Conservation (phyloP, 73 alveolate genomes). For the Blepharisma japonicum region DNA sequence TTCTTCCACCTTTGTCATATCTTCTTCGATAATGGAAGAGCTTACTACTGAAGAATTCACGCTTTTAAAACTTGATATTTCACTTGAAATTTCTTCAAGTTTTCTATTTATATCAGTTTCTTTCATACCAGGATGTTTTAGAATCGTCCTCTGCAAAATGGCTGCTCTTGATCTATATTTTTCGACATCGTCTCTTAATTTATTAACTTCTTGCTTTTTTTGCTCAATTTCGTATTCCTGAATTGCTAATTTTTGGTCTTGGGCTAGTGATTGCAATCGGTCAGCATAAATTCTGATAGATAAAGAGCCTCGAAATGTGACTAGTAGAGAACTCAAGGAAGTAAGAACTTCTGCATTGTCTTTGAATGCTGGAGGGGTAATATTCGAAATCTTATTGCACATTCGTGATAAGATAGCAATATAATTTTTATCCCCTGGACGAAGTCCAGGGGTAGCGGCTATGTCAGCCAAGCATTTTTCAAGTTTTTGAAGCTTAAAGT, state of each 20-base stretch:
- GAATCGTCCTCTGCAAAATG: background rate
- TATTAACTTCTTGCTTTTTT: slow-evolving; percentile 3
- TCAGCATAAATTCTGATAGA: slow-evolving; percentile 21
- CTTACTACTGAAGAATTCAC: background rate
- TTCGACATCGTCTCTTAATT: background rate
- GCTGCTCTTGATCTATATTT: background rate
- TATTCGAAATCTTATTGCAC: background rate
- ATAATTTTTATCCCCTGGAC: slow-evolving; percentile 28
- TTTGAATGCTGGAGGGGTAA: background rate
- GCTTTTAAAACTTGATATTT: background rate
- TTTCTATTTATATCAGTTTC: background rate
- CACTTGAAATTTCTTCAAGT: slow-evolving; percentile 20
- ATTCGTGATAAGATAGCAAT: background rate
- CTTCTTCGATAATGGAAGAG: background rate
- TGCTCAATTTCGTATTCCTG: slow-evolving; percentile 15
- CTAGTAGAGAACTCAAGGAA: background rate
- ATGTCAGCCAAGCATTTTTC: background rate
- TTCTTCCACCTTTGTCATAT: slow-evolving; percentile 3
- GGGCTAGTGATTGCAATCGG: slow-evolving; percentile 4
- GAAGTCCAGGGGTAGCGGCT: too few species aligned
- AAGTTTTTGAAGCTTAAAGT: slow-evolving; percentile 5
- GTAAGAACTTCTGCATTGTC: slow-evolving; percentile 1
- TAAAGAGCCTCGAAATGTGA: slow-evolving; percentile 1
- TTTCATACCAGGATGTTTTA: background rate
- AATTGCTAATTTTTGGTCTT: slow-evolving; percentile 1